Base-by-base conservation (phyloP, 2,329 filamentous ascomycete species). In the Colletotrichum limetticola region DNA sequence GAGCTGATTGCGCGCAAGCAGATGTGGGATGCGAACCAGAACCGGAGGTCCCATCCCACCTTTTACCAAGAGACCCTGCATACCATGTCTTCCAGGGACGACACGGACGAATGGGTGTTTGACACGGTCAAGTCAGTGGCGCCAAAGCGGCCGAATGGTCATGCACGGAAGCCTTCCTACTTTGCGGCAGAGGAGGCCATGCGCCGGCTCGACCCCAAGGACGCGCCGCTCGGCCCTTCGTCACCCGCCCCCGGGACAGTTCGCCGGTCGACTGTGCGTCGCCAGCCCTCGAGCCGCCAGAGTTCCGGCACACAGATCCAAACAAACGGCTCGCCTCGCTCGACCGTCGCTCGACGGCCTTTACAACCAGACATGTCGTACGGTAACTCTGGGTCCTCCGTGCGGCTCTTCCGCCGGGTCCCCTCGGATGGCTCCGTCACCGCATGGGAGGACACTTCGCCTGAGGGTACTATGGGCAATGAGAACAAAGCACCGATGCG, bases 31-130 rank as follows among this genome's bases (percentile, higher is more conserved):
- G 92, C 92, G 57, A 91, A 91, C 75, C 91, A 91, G 75, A 91
- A 90, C 74, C 88, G 91, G 70, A 90, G 90, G 64, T 90, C 89
- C 69, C 93, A 94, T 78, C 89, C 93, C 1, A 93, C 94, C 78
- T 97, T 96, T 83, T 98, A 98, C 82, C 95, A 98, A 78, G 96
- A 98, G 84, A 98, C 96, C 3, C 86, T 98, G 61, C 90, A 93
- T 77, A 92, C 90, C 9, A 89, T 97, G 66, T 87, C 89, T 2
- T 87, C 90, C 2, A 91, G 87, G 76, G 86, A 90, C 49, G 92
- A 95, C 5, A 88, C 94, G 19, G 95, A 98, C 75, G 95, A 94
- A 75, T 98, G 96, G 96, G 93, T 97, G 2, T 98, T 98, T 80
- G 96, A 98, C 79, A 98, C 96, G 0, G 91, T 98, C 79, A 97